Percentiles rank a stretch among this genome's conserved stretches.
These are phyloP conservation scores for Corymbia citriodora DNA, from an alignment of 441 rosid species.

Conservation along the genomic window DNA sequence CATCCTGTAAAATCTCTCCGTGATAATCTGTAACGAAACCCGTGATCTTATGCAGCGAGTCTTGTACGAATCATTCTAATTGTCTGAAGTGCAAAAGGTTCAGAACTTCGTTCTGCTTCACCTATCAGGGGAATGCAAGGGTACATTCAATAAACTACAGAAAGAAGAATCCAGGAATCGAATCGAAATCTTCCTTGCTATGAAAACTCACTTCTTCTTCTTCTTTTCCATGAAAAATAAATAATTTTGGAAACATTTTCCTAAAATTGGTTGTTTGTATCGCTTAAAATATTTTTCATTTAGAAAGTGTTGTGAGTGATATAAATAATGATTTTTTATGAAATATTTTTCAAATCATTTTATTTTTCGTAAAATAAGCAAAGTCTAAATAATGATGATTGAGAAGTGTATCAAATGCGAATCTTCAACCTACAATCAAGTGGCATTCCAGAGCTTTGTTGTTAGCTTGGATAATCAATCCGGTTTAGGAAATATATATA, in stretches of 20 bases:
- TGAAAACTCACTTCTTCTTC: background rate
- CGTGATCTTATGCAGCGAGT: background rate
- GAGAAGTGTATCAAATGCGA: background rate
- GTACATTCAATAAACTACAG: background rate
- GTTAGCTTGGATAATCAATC: background rate
- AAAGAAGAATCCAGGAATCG: background rate
- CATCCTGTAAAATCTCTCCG: slow-evolving; percentile 23
- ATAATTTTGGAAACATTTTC: background rate
- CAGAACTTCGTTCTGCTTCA: background rate
- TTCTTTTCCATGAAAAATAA: background rate
- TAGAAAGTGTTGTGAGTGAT: background rate
- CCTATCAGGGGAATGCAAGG: background rate
- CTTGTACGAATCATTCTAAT: background rate
- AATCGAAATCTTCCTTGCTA: no score
- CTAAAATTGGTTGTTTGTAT: background rate
- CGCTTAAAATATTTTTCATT: background rate
- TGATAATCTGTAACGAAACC: slow-evolving; percentile 17
- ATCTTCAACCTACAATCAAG: background rate
- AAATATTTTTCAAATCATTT: background rate
- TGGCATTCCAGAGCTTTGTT: background rate
- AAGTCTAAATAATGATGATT: background rate
- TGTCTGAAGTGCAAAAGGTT: background rate
- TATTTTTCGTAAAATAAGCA: background rate
- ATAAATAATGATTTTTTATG: background rate
- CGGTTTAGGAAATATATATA: background rate